Percentiles rank a stretch among this genome's conserved stretches.
phyloP scores from a whole-genome alignment of 176 grass and related monocot species.

The Aegilops speltoides region DNA sequence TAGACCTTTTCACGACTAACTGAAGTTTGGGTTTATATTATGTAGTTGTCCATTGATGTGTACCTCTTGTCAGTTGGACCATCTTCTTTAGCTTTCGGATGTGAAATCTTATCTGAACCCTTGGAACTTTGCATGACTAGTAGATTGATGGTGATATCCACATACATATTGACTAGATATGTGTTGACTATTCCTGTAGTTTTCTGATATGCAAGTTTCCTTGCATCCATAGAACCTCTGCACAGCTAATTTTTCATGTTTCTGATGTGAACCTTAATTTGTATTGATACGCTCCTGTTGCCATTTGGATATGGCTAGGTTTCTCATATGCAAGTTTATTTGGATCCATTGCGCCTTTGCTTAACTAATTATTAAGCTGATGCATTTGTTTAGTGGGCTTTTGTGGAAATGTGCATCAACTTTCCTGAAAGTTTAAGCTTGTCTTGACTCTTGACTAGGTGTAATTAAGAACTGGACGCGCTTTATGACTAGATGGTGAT shows the following conservation, averaged over 20 bases:
- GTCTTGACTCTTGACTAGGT: neutral
- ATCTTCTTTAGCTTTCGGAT: too few species aligned
- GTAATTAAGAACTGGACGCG: neutral
- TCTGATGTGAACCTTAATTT: too few species aligned
- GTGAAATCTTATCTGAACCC: neutral
- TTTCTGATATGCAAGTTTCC: neutral
- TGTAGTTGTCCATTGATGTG: too few species aligned
- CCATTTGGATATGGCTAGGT: too few species aligned
- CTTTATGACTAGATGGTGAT: neutral
- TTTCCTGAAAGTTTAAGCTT: neutral
- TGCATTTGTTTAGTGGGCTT: too few species aligned
- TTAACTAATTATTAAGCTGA: too few species aligned
- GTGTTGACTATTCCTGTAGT: neutral
- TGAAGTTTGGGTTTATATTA: too few species aligned
- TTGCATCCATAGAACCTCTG: neutral
- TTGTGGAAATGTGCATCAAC: neutral
- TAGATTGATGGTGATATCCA: neutral
- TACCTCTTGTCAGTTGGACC: too few species aligned
- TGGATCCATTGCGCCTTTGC: too few species aligned
- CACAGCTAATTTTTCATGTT: neutral
- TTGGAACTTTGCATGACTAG: neutral
- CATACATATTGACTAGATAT: neutral
- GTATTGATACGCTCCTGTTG: too few species aligned
- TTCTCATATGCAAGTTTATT: too few species aligned
- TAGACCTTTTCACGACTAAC: too few species aligned